Evolutionary conservation across 2,329 filamentous ascomycete genomes (phyloP), one percentile per base, ranked within the genome.

Genomic region (Clonostachys rosea): DNA sequence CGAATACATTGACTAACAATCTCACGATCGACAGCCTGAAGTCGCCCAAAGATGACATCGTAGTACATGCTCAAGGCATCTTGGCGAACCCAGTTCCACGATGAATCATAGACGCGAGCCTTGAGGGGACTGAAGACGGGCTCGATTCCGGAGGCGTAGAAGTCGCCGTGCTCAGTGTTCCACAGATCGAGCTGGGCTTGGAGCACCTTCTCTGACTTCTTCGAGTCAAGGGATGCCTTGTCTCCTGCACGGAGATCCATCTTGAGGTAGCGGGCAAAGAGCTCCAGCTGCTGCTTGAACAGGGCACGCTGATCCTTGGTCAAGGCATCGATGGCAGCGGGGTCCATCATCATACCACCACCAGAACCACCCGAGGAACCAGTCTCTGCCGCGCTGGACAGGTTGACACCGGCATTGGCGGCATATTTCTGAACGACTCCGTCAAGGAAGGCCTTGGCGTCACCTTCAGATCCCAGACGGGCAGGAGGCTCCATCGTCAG

Each of bases 261-360:
- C 76, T 99, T 97, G 56, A 99, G 80, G 67, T 99, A 99, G 58
- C 92, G 83, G 6, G 94, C 94, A 56, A 95, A 89, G 17, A 96
- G 78, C 74, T 99, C 94, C 24, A 99, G 81, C 66, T 99, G 94
- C 65, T 99, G 92, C 79, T 97, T 97, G 84, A 97, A 97, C 2
- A 99, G 78, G 24, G 90, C 87, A 53, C 87, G 84, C 70, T 99
- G 94, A 62, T 97, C 94, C 68, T 97, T 97, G 61, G 94, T 99
- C 46, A 99, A 78, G 13, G 94, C 94, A 65, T 99, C 94, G 54
- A 99, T 86, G 46, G 94, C 94, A 37, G 92, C 94, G 9, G 94
- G 94, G 61, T 99, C 94, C 91, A 99, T 97, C 89, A 99, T 96
- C 94, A 99, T 97, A 63, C 91, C 92, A 54, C 81, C 87, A 47